Conservation (phyloP, 1,284 basidiomycete genomes). For the Ustilago cynodontis region DNA sequence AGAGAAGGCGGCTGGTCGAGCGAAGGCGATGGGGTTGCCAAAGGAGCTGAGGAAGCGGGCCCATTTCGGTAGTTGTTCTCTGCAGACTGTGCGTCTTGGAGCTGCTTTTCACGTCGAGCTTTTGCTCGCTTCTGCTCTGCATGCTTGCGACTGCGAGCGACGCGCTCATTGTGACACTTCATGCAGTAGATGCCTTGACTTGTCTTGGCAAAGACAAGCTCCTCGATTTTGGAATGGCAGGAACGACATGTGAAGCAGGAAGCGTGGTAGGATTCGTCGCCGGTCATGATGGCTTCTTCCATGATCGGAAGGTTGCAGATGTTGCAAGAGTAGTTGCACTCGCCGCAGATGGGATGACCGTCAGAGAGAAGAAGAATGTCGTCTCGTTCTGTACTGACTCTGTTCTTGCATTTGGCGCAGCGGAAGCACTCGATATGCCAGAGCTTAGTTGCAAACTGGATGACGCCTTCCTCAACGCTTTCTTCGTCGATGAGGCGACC, state of each 20-base stretch:
- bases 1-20: conserved; percentile 30
- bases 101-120: conserved; percentile 45
- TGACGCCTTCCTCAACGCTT: conserved; percentile 60
- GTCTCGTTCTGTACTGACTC: conserved; percentile 80
- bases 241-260: conserved; percentile 98
- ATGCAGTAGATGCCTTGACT: conserved; percentile 99
- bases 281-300: conserved; percentile 53
- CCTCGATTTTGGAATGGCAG: conserved; percentile 93
- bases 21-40: conserved; percentile 4
- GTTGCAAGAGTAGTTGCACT: conserved; percentile 86
- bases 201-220: conserved; percentile 98
- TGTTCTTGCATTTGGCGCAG: conserved; percentile 72
- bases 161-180: conserved; percentile 95
- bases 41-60: neutral
- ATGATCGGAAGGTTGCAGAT: conserved; percentile 52
- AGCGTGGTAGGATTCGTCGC: conserved; percentile 97
- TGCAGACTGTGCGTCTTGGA: conserved; percentile 29
- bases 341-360: conserved; percentile 94
- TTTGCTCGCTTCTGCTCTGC: conserved; percentile 76
- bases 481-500: conserved; percentile 58
- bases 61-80: conserved; percentile 16
- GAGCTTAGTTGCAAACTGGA: conserved; percentile 62
- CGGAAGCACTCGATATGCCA: conserved; percentile 65
- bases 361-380: conserved; percentile 95
- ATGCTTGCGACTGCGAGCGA: conserved; percentile 88